Evolutionary conservation across 306 rosid genomes (phyloP).

Genomic region (Gillenia trifoliata): DNA sequence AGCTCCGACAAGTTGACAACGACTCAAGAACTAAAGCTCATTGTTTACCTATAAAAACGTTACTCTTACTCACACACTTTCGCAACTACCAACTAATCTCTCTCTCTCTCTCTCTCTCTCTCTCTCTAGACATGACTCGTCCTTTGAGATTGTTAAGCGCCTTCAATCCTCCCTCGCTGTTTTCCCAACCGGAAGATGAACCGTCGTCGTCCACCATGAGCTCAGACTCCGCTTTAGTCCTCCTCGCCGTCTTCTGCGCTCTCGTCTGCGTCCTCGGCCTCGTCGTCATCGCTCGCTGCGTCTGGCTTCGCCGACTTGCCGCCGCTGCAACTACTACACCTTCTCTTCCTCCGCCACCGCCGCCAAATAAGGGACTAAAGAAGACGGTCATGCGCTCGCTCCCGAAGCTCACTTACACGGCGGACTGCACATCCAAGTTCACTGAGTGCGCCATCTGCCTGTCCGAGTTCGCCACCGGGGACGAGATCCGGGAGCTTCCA

Average conservation of each 20-base stretch:
- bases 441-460: constrained; percentile 78
- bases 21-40: not conserved
- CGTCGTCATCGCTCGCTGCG: constrained; percentile 66
- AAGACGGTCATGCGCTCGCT: constrained; percentile 67
- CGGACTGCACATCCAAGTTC: constrained; percentile 42
- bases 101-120: constrained; percentile 7
- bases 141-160: constrained; percentile 45
- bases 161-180: not conserved
- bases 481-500: constrained; percentile 72
- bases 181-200: not conserved
- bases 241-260: constrained; percentile 82
- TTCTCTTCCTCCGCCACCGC: constrained; percentile 18
- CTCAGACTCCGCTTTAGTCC: constrained; percentile 63
- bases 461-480: constrained; percentile 54
- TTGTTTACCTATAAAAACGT: not conserved
- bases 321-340: not conserved
- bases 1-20: not conserved
- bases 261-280: constrained; percentile 74
- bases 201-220: constrained; percentile 17
- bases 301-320: constrained; percentile 56
- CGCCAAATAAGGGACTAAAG: constrained; percentile 69
- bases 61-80: not conserved
- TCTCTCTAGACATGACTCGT: constrained; percentile 51
- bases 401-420: constrained; percentile 54
- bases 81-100: not conserved